Base-by-base conservation (phyloP, 495 filamentous ascomycete species). In the Gamarada debralockiae region DNA sequence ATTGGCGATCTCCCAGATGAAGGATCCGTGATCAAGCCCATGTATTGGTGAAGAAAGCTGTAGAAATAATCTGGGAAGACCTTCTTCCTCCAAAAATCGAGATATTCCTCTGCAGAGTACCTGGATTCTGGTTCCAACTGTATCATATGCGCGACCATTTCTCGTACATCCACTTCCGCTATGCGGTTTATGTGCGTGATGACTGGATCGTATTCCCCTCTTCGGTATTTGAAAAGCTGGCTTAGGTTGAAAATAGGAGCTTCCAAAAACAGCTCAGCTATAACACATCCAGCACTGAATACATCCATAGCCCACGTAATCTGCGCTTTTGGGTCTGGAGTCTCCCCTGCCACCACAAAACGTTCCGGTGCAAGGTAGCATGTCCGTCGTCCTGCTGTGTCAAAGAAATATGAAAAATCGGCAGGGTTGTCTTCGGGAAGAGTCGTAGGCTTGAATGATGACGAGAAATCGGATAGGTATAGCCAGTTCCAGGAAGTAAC, bases 401-500 rank as follows among this genome's bases (percentile, higher is more conserved):
- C 95, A 65, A 97, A 99, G 68, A 89, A 99, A 63, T 95, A 97
- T 0, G 90, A 95, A 57, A 97, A 97, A 55, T 97, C 90, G 22
- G 91, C 92, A 6, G 95, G 95, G 59, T 99, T 97, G 62, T 97
- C 92, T 61, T 96, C 91, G 15, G 95, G 95, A 27, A 99, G 76
- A 67, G 88, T 93, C 13, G 91, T 90, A 31, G 90, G 92, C 61
- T 99, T 99, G 73, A 95, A 97, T 1, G 88, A 87, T 3, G 89
- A 87, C 18, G 93, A 95, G 67, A 97, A 99, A 65, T 99, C 95
- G 2, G 92, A 82, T 10, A 99, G 80, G 66, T 97, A 97, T 13
- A 99, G 83, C 95, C 95, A 99, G 70, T 97, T 96, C 95, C 95
- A 99, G 22, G 95, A 96, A 0, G 95, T 99, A 37, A 97, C 92